Percentiles rank a stretch among this genome's conserved stretches.
phyloP scores from a whole-genome alignment of 2,329 filamentous ascomycete species.

The Curvularia sp. region DNA sequence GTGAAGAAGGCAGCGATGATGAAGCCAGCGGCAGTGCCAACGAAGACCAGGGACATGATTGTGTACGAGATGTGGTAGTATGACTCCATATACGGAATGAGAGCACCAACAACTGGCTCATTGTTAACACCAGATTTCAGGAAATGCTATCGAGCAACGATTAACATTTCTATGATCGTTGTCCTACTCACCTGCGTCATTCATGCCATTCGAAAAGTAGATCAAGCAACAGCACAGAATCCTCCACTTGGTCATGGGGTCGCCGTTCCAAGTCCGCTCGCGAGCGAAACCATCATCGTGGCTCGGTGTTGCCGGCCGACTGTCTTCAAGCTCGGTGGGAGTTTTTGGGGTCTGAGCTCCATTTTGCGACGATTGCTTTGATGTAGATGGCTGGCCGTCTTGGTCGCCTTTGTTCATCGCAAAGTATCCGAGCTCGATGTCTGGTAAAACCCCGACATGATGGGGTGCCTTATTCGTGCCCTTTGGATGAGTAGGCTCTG shows the following conservation, averaged over 20 bases:
- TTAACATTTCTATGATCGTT: not conserved
- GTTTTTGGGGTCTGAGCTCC: conserved; percentile 41
- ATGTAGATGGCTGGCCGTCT: conserved; percentile 28
- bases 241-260: conserved; percentile 72
- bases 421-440: conserved; percentile 48
- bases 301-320: conserved; percentile 59
- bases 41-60: conserved; percentile 81
- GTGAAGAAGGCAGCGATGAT: conserved; percentile 74
- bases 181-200: conserved; percentile 64
- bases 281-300: conserved; percentile 54
- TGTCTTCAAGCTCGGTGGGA: conserved; percentile 61
- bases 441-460: conserved; percentile 31
- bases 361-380: conserved; percentile 18
- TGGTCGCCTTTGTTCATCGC: conserved; percentile 31
- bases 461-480: conserved; percentile 23
- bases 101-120: conserved; percentile 67
- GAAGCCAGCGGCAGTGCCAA: conserved; percentile 79
- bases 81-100: conserved; percentile 81
- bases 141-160: not conserved
- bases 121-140: conserved; percentile 17
- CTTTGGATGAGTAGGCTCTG: conserved; percentile 49
- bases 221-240: conserved; percentile 70
- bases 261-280: conserved; percentile 65
- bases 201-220: conserved; percentile 74
- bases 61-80: conserved; percentile 80